Percentiles rank a stretch among this genome's conserved stretches.
These are phyloP conservation scores for Neophaeococcomyces mojaviensis DNA, from an alignment of 2,329 filamentous ascomycete species.

Conservation along the genomic window DNA sequence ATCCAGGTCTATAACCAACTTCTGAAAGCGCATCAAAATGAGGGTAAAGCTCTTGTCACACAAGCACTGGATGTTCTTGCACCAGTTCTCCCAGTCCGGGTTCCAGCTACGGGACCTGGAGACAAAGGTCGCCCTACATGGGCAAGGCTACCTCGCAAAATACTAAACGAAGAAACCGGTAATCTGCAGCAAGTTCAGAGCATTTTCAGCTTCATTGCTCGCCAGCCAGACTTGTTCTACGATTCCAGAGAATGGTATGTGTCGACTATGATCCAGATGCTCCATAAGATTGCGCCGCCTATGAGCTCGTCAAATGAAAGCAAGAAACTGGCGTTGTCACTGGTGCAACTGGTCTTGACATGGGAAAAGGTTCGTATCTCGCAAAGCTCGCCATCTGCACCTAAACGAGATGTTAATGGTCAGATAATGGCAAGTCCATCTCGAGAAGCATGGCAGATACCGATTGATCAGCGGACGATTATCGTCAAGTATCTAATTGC, in stretches of 20 bases:
- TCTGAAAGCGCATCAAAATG: constrained; percentile 86
- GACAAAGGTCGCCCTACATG: constrained; percentile 72
- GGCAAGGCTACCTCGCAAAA: constrained; percentile 83
- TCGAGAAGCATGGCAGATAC: constrained; percentile 38
- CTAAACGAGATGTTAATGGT: constrained; percentile 31
- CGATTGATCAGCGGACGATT: constrained; percentile 60
- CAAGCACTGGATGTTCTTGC: constrained; percentile 91
- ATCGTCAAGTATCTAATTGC: constrained; percentile 93
- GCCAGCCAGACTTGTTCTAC: constrained; percentile 88
- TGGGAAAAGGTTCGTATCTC: constrained; percentile 79
- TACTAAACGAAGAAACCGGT: constrained; percentile 86
- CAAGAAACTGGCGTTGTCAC: constrained; percentile 80
- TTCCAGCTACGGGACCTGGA: constrained; percentile 46
- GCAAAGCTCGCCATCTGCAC: constrained; percentile 29
- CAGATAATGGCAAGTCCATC: constrained; percentile 48
- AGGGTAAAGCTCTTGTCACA: constrained; percentile 83
- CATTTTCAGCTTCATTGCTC: constrained; percentile 94
- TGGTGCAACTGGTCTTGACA: constrained; percentile 83
- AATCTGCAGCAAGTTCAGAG: constrained; percentile 93
- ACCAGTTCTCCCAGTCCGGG: constrained; percentile 83
- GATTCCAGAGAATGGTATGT: constrained; percentile 89
- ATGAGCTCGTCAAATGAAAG: constrained; percentile 82
- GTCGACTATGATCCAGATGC: constrained; percentile 75
- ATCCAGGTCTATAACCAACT: constrained; percentile 90
- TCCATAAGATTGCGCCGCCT: constrained; percentile 78